Evolutionary conservation across 106 monocot species (phyloP).

Genomic region (Dendrobium officinale): DNA sequence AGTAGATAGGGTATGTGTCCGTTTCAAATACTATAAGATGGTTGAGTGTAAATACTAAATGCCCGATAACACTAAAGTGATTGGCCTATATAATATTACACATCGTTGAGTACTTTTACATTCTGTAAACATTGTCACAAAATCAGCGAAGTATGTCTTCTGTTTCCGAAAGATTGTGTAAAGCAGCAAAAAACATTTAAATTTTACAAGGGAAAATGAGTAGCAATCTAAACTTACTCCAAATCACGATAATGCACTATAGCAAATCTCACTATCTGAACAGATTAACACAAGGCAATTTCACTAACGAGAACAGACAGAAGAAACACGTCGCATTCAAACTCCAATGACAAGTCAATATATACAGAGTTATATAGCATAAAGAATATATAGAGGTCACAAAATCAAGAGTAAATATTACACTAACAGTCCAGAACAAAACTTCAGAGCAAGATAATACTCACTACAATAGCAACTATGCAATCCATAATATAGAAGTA

Average conservation of each 20-base stretch:
- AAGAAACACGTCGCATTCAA: background rate
- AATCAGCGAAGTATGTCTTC: background rate
- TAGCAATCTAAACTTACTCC: background rate
- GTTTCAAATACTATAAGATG: background rate
- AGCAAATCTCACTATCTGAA: background rate
- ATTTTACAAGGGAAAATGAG: background rate
- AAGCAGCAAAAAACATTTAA: background rate
- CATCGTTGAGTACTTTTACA: background rate
- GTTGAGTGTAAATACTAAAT: background rate
- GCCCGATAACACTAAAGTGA: background rate
- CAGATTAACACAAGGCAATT: background rate
- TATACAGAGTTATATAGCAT: background rate
- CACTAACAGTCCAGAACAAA: no score
- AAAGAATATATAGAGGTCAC: background rate
- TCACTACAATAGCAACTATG: no score
- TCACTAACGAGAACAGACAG: background rate
- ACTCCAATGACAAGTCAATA: background rate
- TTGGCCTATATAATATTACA: background rate
- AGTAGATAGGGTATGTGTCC: background rate
- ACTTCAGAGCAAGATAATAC: no score
- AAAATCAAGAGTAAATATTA: no score
- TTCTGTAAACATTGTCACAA: background rate
- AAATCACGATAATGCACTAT: background rate
- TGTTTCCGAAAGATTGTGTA: background rate
- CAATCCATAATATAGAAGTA: no score